Evolutionary conservation across 768 basidiomycete species (phyloP), one percentile per base, ranked within the genome.

Genomic region (Sutorius australiensis): DNA sequence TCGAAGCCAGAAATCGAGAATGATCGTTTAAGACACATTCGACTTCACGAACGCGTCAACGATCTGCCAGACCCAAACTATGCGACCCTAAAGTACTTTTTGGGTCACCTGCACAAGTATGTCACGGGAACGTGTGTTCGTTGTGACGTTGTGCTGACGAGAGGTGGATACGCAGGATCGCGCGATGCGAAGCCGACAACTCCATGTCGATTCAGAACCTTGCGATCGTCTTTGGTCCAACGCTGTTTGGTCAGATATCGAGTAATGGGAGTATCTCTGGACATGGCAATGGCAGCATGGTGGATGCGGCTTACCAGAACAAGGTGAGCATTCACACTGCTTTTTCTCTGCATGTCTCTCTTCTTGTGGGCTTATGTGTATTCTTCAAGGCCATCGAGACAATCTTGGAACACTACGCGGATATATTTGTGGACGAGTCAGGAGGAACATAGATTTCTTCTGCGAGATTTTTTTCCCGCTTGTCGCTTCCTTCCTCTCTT

Each of bases 61-160:
- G 95, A 98, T 59, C 79, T 99, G 48, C 95, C 97, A 12, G 97
- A 99, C 72, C 82, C 97, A n/a, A 98, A 98, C 70, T 99, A 99
- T 64, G 92, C 97, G 2, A 95, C 95, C 1, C 77, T 98, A 46
- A 98, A 98, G 67, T 97, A 81, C 69, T 89, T 98, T 70, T 78
- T 99, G 77, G 93, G 91, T 12, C 97, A 99, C 73, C 75, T 99
- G 56, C 80, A 98, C 72, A 84, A 80, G 95, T 95, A 60, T 51
- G 82, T 51, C 19, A 21, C 28, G 19, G 24, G 12, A 42, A 17
- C 34, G 36, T 27, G 5, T 55, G 21, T 49, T 40, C 28, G 30
- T 39, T 6, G 6, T 38, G 36, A 46, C 19, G 28, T 38, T n/a
- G 44, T 45, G 11, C 46, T 67, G 36, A 64, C 40, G 32, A 34